Conservation (phyloP, 495 filamentous ascomycete species). For the Neurospora tetraspora region DNA sequence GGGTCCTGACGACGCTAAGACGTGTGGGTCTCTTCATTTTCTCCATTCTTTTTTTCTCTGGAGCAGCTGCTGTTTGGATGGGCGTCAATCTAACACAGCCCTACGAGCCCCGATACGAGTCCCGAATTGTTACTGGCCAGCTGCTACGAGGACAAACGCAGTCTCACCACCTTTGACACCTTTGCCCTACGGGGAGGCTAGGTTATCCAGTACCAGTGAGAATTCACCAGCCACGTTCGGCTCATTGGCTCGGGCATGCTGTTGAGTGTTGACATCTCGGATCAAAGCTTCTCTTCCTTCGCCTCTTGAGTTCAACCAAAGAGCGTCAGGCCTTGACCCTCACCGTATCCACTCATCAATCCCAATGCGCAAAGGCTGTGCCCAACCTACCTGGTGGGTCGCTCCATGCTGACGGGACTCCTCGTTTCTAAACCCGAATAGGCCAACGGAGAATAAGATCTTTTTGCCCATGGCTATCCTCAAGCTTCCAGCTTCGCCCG, state of each 20-base stretch:
- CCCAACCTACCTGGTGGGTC: background rate
- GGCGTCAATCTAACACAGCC: slow-evolving; percentile 13
- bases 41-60: background rate
- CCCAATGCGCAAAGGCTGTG: background rate
- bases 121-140: slow-evolving; percentile 3
- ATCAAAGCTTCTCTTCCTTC: background rate
- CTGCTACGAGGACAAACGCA: slow-evolving; percentile 1
- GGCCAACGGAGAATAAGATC: background rate
- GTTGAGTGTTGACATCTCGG: background rate
- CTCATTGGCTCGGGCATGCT: background rate
- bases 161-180: background rate
- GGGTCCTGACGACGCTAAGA: background rate
- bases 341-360: background rate
- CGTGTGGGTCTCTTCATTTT: background rate
- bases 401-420: background rate
- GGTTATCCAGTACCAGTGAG: background rate
- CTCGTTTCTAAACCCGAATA: background rate
- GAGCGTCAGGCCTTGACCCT: background rate
- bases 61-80: background rate
- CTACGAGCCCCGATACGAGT: slow-evolving; percentile 2
- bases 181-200: background rate
- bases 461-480: background rate
- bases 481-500: background rate
- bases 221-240: background rate
- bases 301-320: background rate